These are phyloP conservation scores for Arachnomyces sp. DNA, from an alignment of 2,329 filamentous ascomycete species.

Conservation along the genomic window DNA sequence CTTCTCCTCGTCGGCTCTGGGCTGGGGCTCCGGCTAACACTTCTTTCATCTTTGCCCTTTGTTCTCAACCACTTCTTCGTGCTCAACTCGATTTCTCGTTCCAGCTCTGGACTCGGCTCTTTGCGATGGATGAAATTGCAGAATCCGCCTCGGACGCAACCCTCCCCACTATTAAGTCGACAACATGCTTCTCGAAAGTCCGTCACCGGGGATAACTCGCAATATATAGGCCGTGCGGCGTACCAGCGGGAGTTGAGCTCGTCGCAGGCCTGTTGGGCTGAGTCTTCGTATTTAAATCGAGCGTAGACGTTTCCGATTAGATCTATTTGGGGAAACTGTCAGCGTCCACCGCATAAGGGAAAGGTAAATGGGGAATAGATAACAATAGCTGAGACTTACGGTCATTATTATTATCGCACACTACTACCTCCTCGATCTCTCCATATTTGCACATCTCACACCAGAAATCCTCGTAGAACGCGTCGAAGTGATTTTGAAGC, in stretches of 20 bases:
- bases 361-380: background rate
- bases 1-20: constrained; percentile 74
- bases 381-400: constrained; percentile 47
- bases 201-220: constrained; percentile 91
- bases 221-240: constrained; percentile 93
- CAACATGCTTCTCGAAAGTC: constrained; percentile 98
- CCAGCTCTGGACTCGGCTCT: constrained; percentile 82
- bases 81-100: constrained; percentile 74
- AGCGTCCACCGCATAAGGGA: constrained; percentile 11
- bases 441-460: constrained; percentile 99
- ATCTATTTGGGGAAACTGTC: constrained; percentile 45
- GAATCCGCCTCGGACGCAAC: constrained; percentile 91
- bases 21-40: constrained; percentile 72
- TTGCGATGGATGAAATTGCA: constrained; percentile 99
- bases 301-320: constrained; percentile 99
- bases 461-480: constrained; percentile 99
- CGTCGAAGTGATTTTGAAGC: constrained; percentile 98
- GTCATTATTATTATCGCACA: constrained; percentile 99
- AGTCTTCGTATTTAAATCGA: constrained; percentile 99
- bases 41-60: constrained; percentile 76
- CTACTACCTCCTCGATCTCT: constrained; percentile 92
- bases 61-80: constrained; percentile 96
- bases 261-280: constrained; percentile 87
- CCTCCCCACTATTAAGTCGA: constrained; percentile 86
- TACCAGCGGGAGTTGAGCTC: constrained; percentile 94